Evolutionary conservation across 2,329 filamentous ascomycete genomes (phyloP).

Genomic region (Alternaria rosae): DNA sequence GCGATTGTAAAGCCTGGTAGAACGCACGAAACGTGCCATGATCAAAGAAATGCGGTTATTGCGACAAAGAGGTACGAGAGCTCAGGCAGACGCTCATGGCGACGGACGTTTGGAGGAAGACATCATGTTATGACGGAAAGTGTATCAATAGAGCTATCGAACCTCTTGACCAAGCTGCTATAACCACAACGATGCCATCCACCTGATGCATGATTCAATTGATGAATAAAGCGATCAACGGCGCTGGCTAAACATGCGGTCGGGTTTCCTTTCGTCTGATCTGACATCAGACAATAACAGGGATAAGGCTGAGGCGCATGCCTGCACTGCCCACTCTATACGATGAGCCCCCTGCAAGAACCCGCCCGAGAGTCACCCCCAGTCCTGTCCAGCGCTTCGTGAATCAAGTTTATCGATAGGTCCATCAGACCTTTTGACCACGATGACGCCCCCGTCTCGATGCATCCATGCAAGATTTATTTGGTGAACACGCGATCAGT

Average conservation of each 20-base stretch:
- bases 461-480: neutral
- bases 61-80: neutral
- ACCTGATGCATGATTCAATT: neutral
- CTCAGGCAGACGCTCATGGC: neutral
- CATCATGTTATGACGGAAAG: neutral
- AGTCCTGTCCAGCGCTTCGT: neutral
- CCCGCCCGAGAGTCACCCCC: neutral
- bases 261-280: neutral
- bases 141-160: neutral
- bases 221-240: neutral
- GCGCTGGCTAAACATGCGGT: neutral
- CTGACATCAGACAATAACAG: conserved; percentile 1
- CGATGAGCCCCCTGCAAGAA: neutral
- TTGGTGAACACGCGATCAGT: neutral
- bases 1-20: neutral
- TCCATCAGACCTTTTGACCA: too few relatives aligned
- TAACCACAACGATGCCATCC: neutral
- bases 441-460: too few relatives aligned
- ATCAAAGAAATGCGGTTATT: neutral
- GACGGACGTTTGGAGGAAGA: neutral
- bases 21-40: neutral
- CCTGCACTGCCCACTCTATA: neutral
- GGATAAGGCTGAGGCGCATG: neutral
- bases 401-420: too few relatives aligned
- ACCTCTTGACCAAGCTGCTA: neutral